A percentile compares a stretch with the other conserved stretches of the same genome.
These are phyloP conservation scores for Periconia sp. DNA, from an alignment of 2,329 filamentous ascomycete species.

Conservation along the genomic window DNA sequence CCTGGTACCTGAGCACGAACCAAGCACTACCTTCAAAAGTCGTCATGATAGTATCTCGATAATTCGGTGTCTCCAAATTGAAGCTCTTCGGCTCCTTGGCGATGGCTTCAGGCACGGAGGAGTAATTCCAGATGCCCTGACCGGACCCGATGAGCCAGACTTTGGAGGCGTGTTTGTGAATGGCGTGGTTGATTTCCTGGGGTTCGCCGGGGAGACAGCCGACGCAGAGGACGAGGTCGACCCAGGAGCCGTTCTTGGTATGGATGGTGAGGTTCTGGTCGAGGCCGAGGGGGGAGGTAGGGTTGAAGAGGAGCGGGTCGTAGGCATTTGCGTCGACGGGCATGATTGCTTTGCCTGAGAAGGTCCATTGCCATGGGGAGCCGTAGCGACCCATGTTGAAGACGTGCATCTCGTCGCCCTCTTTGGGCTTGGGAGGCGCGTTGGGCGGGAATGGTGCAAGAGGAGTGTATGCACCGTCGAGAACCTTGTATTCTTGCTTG, in stretches of 20 bases:
- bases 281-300: not conserved
- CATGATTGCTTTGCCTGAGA: not conserved
- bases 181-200: conserved; percentile 1
- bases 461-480: not conserved
- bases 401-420: conserved; percentile 1
- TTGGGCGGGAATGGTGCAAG: not conserved
- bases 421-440: not conserved
- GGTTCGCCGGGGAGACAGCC: not conserved
- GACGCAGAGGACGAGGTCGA: conserved; percentile 6
- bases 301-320: conserved; percentile 1
- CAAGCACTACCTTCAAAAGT: not conserved
- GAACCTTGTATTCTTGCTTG: not conserved
- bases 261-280: not conserved
- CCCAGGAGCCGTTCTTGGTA: conserved; percentile 5
- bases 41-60: conserved; percentile 4
- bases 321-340: not conserved
- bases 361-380: conserved; percentile 1
- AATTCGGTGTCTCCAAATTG: conserved; percentile 2
- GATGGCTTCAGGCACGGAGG: not conserved
- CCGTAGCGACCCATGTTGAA: conserved; percentile 3
- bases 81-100: conserved; percentile 1
- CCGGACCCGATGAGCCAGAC: conserved; percentile 3
- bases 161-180: conserved; percentile 6
- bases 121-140: conserved; percentile 1
- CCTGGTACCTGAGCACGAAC: conserved; percentile 54